Percentiles rank a stretch among this genome's conserved stretches.
Evolutionary conservation across 192 early-diverging fungal species (phyloP).

Genomic region (Rhizophagus sp.): DNA sequence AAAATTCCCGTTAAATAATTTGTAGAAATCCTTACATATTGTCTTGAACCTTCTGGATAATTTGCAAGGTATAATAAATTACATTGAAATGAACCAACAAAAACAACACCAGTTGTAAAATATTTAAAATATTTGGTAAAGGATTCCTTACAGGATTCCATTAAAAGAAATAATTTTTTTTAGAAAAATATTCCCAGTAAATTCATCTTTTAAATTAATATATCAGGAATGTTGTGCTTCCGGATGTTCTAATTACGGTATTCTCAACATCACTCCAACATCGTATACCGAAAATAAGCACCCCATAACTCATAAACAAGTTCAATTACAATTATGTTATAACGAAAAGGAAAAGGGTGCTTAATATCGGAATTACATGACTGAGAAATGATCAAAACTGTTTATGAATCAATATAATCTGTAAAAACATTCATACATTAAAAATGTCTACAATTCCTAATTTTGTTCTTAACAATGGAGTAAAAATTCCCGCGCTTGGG

Average conservation of each 20-base stretch:
- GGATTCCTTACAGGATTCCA: background rate
- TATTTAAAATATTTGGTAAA: slow-evolving; percentile 8
- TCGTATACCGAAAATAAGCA: too few relatives aligned
- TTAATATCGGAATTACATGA: too few relatives aligned
- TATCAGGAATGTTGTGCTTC: too few relatives aligned
- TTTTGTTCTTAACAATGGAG: slow-evolving; percentile 22
- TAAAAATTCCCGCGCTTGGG: slow-evolving; percentile 22
- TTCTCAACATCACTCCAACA: too few relatives aligned
- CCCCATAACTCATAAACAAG: too few relatives aligned
- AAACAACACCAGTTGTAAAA: slow-evolving; percentile 41
- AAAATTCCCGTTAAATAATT: background rate
- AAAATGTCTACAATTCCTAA: slow-evolving; percentile 23
- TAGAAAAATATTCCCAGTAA: too few relatives aligned
- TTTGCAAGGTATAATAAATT: slow-evolving; percentile 75
- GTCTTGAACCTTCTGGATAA: slow-evolving; percentile 56
- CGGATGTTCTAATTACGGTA: too few relatives aligned
- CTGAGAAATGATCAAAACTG: too few relatives aligned
- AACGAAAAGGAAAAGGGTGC: too few relatives aligned
- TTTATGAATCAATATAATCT: too few relatives aligned
- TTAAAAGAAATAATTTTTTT: background rate
- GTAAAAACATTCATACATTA: background rate
- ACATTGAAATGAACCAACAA: slow-evolving; percentile 73
- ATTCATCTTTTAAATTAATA: too few relatives aligned
- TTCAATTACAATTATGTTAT: too few relatives aligned
- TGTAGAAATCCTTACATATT: slow-evolving; percentile 36